phyloP scores from a whole-genome alignment of 768 basidiomycete genomes.

The Mycena maculata region DNA sequence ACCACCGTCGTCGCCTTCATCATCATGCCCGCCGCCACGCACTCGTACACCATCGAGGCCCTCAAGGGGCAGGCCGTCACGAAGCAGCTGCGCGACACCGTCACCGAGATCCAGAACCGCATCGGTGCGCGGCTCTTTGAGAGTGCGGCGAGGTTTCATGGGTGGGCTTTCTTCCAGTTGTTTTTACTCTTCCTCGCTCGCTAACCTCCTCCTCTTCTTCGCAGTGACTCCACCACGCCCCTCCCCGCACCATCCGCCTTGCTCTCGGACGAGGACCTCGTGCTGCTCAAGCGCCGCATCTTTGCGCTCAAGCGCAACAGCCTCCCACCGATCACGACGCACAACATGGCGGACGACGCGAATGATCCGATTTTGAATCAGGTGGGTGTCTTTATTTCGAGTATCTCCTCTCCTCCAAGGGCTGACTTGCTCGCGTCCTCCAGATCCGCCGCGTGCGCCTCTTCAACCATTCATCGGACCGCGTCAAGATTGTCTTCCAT shows the following conservation, averaged over 20 bases:
- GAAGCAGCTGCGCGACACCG: conserved; percentile 95
- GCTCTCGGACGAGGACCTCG: conserved; percentile 91
- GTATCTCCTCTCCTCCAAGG: too few relatives aligned
- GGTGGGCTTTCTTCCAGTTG: conserved; percentile 66
- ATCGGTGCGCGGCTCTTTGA: conserved; percentile 95
- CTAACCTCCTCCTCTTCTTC: background rate
- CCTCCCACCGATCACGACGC: conserved; percentile 96
- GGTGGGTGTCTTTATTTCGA: background rate
- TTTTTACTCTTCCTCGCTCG: too few relatives aligned
- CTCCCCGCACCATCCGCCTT: conserved; percentile 81
- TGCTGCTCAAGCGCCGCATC: conserved; percentile 94
- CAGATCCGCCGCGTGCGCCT: conserved; percentile 88
- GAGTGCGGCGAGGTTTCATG: conserved; percentile 91
- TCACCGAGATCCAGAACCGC: conserved; percentile 93
- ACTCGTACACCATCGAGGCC: conserved; percentile 97
- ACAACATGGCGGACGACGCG: conserved; percentile 97
- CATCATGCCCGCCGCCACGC: conserved; percentile 97
- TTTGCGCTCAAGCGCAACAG: conserved; percentile 96
- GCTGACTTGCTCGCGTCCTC: background rate
- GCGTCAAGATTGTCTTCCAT: conserved; percentile 98
- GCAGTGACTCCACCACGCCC: conserved; percentile 61
- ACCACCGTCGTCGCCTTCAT: conserved; percentile 97
- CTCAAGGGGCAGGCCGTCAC: conserved; percentile 97
- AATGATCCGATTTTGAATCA: conserved; percentile 96
- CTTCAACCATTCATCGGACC: conserved; percentile 89